A percentile compares a stretch with the other conserved stretches of the same genome.
These are phyloP conservation scores for Debaryomyces castellii DNA, from an alignment of 805 yeast genomes.

Conservation along the genomic window DNA sequence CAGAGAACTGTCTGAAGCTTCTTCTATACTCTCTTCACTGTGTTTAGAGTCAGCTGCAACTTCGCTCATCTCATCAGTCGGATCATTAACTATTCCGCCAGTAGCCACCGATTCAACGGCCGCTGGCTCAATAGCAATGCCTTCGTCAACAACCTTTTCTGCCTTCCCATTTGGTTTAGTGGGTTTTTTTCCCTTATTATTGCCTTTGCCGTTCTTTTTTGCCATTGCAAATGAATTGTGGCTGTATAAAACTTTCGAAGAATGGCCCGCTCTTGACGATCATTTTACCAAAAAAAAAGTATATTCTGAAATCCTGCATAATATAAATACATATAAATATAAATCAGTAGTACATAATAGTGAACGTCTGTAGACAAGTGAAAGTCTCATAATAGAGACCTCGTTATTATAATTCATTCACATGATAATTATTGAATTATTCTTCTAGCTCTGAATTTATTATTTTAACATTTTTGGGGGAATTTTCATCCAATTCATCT, in stretches of 20 bases:
- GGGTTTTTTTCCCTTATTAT: not conserved
- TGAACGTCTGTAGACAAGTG: too few species aligned
- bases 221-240: not conserved
- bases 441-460: too few species aligned
- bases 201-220: not conserved
- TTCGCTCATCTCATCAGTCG: not conserved
- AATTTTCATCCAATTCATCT: too few species aligned
- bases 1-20: not conserved
- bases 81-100: not conserved
- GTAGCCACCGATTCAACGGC: not conserved
- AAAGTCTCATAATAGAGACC: too few species aligned
- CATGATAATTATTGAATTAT: too few species aligned
- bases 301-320: not conserved
- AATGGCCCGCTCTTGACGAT: too few species aligned
- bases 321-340: too few species aligned
- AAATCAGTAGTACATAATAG: not conserved
- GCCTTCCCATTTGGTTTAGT: not conserved
- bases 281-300: too few species aligned
- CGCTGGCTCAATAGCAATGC: not conserved
- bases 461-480: too few species aligned
- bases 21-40: not conserved
- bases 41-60: not conserved
- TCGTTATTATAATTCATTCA: too few species aligned
- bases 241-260: not conserved
- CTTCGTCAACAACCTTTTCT: not conserved